These are phyloP conservation scores for Pseudocercospora eumusae DNA, from an alignment of 2,329 filamentous ascomycete species.

Conservation along the genomic window DNA sequence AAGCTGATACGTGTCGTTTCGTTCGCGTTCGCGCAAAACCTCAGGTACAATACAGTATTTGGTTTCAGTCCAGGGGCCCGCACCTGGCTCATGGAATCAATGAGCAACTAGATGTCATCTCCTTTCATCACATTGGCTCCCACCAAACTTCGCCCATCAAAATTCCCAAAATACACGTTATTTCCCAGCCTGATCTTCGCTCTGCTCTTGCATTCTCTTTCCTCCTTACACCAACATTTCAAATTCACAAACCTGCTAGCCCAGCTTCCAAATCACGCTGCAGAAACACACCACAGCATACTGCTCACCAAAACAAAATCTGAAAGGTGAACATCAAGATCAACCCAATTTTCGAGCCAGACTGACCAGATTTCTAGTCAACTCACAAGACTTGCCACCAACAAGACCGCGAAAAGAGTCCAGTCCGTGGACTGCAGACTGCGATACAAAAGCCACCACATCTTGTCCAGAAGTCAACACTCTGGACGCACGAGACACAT, in stretches of 20 bases:
- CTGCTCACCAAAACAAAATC: not conserved
- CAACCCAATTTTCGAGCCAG: not conserved
- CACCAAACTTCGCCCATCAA: not conserved
- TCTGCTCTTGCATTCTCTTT: not conserved
- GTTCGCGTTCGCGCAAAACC: not conserved
- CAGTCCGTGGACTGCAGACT: not conserved
- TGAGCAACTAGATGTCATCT: not conserved
- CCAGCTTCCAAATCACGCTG: not conserved
- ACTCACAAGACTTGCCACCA: not conserved
- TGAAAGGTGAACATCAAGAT: not conserved
- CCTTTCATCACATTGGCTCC: not conserved
- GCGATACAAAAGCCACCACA: not conserved
- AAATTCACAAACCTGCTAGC: not conserved
- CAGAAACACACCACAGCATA: not conserved
- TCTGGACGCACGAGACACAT: too few species aligned
- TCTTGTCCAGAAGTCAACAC: too few species aligned
- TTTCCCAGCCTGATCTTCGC: not conserved
- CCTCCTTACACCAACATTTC: not conserved
- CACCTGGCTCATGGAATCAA: not conserved
- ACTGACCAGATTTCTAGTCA: not conserved
- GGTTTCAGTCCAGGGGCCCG: not conserved
- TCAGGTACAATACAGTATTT: not conserved
- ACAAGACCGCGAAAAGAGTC: not conserved
- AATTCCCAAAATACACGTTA: not conserved
- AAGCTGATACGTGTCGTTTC: not conserved